Evolutionary conservation across 2,329 filamentous ascomycete species (phyloP).

Genomic region (Fusarium multiceps): DNA sequence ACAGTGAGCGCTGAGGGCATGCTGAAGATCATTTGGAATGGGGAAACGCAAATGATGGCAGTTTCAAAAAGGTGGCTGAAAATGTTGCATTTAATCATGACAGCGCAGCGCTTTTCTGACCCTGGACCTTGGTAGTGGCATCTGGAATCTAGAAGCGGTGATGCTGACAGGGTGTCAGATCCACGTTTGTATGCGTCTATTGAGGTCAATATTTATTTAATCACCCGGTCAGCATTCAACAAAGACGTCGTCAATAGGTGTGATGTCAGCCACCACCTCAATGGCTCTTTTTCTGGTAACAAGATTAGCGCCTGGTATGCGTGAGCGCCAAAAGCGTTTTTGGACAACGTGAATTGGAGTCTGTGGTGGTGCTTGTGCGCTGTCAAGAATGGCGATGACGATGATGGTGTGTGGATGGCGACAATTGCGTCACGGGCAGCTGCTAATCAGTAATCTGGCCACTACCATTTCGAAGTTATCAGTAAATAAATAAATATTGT

Average conservation of each 20-base stretch:
- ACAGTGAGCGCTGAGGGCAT: not conserved
- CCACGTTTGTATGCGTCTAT: constrained; percentile 28
- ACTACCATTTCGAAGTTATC: too few species aligned
- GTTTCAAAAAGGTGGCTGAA: constrained; percentile 12
- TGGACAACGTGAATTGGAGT: constrained; percentile 4
- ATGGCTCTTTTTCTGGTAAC: not conserved
- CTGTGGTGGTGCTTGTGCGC: not conserved
- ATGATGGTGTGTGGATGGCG: constrained; percentile 29
- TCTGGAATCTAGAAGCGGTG: constrained; percentile 14
- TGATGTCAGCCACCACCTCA: not conserved
- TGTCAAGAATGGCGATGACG: constrained; percentile 33
- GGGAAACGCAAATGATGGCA: constrained; percentile 4
- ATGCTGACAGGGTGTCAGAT: constrained; percentile 20
- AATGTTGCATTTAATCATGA: constrained; percentile 1
- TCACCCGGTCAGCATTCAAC: not conserved
- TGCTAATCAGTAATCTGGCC: constrained; percentile 8
- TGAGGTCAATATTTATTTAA: not conserved
- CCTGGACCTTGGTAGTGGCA: constrained; percentile 15
- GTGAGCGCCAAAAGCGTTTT: constrained; percentile 11
- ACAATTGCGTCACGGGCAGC: constrained; percentile 33
- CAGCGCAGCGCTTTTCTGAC: constrained; percentile 13
- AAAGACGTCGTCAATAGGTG: not conserved
- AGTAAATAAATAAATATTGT: too few species aligned
- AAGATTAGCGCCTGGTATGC: constrained; percentile 7
- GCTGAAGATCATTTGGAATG: constrained; percentile 18